Percentiles rank a stretch among this genome's conserved stretches.
phyloP scores from a whole-genome alignment of 176 grass and related monocot species.

The Alopecurus myosuroides region DNA sequence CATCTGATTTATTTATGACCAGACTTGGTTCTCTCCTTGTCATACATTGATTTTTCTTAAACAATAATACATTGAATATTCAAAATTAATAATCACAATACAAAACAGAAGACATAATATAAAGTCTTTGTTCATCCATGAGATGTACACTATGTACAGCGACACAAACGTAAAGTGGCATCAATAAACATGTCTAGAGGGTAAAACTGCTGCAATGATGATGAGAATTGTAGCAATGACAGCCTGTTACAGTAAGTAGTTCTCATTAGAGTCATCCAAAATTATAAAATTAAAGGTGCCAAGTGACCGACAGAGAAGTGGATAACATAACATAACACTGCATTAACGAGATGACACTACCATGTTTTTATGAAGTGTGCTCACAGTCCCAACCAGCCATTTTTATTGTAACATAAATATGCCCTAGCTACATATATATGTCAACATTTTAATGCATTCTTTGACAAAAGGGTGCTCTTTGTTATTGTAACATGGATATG shows the following conservation, averaged over 20 bases:
- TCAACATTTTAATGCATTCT: not conserved
- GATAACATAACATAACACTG: constrained; percentile 2
- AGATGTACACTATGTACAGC: constrained; percentile 42
- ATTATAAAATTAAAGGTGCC: not conserved
- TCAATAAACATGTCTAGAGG: constrained; percentile 46
- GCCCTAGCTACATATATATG: not conserved
- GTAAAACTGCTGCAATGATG: constrained; percentile 43
- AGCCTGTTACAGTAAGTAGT: constrained; percentile 47
- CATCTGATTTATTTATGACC: constrained; percentile 25
- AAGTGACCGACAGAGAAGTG: not conserved
- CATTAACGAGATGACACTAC: not conserved
- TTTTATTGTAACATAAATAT: constrained; percentile 5
- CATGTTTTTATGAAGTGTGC: not conserved
- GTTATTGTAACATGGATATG: not conserved
- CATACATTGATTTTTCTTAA: not conserved
- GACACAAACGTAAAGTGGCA: constrained; percentile 6
- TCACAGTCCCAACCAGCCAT: not conserved
- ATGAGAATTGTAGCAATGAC: constrained; percentile 56
- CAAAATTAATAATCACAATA: constrained; percentile 7
- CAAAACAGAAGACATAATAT: not conserved
- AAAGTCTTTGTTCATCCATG: not conserved
- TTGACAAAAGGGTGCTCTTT: not conserved
- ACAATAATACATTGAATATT: constrained; percentile 4
- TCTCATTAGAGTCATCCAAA: constrained; percentile 8
- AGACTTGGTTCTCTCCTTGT: not conserved